Evolutionary conservation across 176 grass and related monocot species (phyloP).

Genomic region (Avena sativa): DNA sequence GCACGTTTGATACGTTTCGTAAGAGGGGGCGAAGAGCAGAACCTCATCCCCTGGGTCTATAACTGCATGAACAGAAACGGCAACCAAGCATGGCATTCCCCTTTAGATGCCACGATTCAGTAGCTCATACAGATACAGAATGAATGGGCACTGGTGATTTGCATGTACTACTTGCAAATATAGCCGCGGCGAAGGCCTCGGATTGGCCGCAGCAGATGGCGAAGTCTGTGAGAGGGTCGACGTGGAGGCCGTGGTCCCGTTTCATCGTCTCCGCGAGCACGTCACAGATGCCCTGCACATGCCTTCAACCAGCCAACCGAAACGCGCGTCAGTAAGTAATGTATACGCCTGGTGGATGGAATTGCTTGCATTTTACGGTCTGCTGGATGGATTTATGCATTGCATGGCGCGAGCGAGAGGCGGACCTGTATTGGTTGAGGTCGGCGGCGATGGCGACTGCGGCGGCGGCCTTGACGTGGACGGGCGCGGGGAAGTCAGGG

Average conservation of each 20-base stretch:
- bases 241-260: slow-evolving; percentile 54
- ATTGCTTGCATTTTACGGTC: not conserved
- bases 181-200: slow-evolving; percentile 78
- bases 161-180: slow-evolving; percentile 68
- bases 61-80: slow-evolving; percentile 42
- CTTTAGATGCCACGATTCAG: not conserved
- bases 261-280: slow-evolving; percentile 61
- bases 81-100: not conserved
- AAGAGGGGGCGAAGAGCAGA: slow-evolving; percentile 84
- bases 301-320: slow-evolving; percentile 48
- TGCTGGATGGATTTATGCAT: too few species aligned
- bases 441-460: slow-evolving; percentile 69
- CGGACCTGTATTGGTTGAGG: slow-evolving; percentile 89
- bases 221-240: slow-evolving; percentile 73
- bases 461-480: slow-evolving; percentile 68
- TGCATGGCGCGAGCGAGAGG: too few species aligned
- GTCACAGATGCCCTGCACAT: slow-evolving; percentile 90
- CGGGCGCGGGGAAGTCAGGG: slow-evolving; percentile 85
- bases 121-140: slow-evolving; percentile 33
- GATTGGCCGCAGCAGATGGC: slow-evolving; percentile 88
- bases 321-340: not conserved
- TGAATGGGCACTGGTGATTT: slow-evolving; percentile 11
- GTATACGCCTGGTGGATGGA: not conserved
- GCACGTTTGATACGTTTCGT: slow-evolving; percentile 84
- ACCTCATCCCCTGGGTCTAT: slow-evolving; percentile 86